Percentiles rank a stretch among this genome's conserved stretches.
These are phyloP conservation scores for Bidens hawaiensis DNA, from an alignment of 140 eudicot genomes.

Conservation along the genomic window DNA sequence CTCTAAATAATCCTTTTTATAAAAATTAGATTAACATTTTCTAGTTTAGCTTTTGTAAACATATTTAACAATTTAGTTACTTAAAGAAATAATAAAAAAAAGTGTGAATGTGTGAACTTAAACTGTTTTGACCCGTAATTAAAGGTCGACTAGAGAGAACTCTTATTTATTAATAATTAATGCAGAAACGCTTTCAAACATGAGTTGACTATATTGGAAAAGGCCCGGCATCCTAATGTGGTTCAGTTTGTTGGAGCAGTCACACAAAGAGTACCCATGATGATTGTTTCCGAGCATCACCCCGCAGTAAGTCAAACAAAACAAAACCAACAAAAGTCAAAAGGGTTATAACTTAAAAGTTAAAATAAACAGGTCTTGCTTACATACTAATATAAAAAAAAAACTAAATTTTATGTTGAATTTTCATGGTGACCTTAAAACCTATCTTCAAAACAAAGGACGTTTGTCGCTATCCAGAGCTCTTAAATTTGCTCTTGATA, in stretches of 20 bases:
- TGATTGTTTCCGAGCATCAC: constrained; percentile 85
- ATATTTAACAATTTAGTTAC: background rate
- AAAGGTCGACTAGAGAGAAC: background rate
- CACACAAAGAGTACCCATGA: constrained; percentile 95
- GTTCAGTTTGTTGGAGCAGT: constrained; percentile 99
- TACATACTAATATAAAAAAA: background rate
- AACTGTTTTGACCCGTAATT: no score
- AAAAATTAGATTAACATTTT: background rate
- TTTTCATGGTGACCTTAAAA: constrained; percentile 75
- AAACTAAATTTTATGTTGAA: constrained; percentile 1
- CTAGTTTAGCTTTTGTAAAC: background rate
- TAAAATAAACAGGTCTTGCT: background rate
- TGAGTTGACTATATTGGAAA: constrained; percentile 84
- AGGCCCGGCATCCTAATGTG: constrained; percentile 93
- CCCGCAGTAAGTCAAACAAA: constrained; percentile 46
- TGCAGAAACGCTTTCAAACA: constrained; percentile 84
- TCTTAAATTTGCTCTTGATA: constrained; percentile 75
- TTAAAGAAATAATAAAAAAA: no score
- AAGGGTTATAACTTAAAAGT: no score
- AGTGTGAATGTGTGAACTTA: no score
- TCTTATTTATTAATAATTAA: background rate
- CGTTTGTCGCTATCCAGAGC: constrained; percentile 70
- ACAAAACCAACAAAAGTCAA: background rate
- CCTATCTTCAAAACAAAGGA: constrained; percentile 80
- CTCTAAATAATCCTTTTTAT: no score